Conservation (phyloP, 257 asterid species). For the Capsicum chinense region DNA sequence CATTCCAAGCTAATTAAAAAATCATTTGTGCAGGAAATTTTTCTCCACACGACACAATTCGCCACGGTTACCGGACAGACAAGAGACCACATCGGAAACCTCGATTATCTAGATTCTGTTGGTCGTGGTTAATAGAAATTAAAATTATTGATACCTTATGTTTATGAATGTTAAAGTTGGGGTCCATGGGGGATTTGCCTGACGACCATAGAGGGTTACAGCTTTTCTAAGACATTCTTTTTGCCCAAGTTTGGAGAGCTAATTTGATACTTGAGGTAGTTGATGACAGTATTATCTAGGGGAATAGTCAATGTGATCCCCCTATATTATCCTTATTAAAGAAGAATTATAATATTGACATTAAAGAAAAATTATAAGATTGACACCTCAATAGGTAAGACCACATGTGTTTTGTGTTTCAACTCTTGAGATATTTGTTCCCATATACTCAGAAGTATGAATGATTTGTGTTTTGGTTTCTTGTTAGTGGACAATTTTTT, state of each 20-base stretch:
- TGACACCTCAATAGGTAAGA: neutral
- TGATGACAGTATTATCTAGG: neutral
- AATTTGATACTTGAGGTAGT: neutral
- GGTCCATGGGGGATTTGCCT: neutral
- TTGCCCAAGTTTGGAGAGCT: neutral
- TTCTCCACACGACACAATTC: slow-evolving; percentile 29
- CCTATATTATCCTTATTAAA: neutral
- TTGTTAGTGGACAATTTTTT: neutral
- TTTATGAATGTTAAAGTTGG: neutral
- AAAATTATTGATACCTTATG: slow-evolving; percentile 14
- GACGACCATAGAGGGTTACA: neutral
- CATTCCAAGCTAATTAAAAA: neutral
- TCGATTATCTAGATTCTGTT: slow-evolving; percentile 32
- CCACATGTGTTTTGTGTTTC: neutral
- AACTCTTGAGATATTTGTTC: neutral
- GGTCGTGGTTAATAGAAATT: slow-evolving; percentile 29
- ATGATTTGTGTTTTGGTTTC: neutral
- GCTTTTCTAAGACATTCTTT: neutral
- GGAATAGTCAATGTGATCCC: neutral
- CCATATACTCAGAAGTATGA: neutral
- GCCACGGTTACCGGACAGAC: slow-evolving; percentile 30
- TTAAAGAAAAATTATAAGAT: neutral
- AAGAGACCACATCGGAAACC: slow-evolving; percentile 26
- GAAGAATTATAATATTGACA: neutral
- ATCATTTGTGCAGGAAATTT: neutral